Conservation (phyloP, 805 yeast species). For the Dipodascus albidus region DNA sequence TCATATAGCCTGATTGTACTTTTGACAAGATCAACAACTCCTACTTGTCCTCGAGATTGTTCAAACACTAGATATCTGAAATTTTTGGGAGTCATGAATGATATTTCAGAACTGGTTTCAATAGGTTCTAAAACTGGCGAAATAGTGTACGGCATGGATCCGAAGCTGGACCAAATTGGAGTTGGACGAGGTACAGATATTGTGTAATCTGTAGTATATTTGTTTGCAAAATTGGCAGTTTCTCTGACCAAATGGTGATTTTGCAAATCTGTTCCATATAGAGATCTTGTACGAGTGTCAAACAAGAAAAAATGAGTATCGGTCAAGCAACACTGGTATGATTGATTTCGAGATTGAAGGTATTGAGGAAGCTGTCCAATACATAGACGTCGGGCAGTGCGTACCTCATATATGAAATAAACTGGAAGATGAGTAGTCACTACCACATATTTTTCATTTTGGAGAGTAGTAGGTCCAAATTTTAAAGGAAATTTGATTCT, state of each 20-base stretch:
- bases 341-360: background rate
- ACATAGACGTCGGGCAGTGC: background rate
- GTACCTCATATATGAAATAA: background rate
- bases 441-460: background rate
- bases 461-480: background rate
- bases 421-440: background rate
- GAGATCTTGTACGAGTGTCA: background rate
- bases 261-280: background rate
- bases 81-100: background rate
- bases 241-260: background rate
- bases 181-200: background rate
- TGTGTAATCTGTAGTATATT: background rate
- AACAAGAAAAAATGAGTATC: background rate
- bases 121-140: background rate
- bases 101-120: background rate
- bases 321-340: background rate
- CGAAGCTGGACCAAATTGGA: background rate
- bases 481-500: background rate
- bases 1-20: background rate
- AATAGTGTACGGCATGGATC: background rate
- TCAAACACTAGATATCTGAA: background rate
- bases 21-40: background rate
- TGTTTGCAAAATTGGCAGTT: background rate
- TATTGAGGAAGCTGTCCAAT: background rate
- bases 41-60: background rate